Base-by-base conservation (phyloP, 2,329 filamentous ascomycete species). In the Ophiostoma angusticollis region DNA sequence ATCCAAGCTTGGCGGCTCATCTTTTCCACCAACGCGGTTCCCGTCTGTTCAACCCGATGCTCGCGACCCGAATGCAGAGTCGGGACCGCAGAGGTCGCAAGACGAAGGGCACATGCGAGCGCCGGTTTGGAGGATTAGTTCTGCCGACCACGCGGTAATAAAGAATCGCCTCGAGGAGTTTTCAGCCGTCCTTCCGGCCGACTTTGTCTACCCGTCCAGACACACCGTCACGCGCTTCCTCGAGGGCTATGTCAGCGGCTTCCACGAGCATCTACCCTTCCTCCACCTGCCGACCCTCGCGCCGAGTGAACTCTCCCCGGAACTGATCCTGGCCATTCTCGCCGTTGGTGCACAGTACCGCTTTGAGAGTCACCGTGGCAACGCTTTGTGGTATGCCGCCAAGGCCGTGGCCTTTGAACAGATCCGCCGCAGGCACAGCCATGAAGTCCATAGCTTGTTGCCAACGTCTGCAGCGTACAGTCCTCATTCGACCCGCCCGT, bases 231-330 rank as follows among this genome's bases (percentile, higher is more conserved):
- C 74, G 3, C 62, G 80, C 24, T 84, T 83, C 45, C 57, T 84
- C 23, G 77, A 80, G 42, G 78, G 78, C 1, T 84, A 82, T 49
- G 70, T 82, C 38, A 72, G 68, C 42, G 78, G 78, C 0, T 82
- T 84, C 42, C 55, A 74, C 41, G 63, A 69, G 19, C 68, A 74
- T 43, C 61, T 74, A 29, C 71, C 70, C 0, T 74, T 84, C 44
- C 60, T 84, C 21, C 80, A 85, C 52, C 59, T 82, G 5, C 74
- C 80, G 0, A 83, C 78, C 0, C 63, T 84, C 33, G 64, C 67
- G 2, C 68, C 77, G 0, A 69, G 70, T 7, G 70, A 75, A n/a
- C 67, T 74, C n/a, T 72, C 77, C 0, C 70, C 78, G 0, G 80
- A 84, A 53, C 60, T 84, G 4, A 60, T 82, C 5, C 58, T 85